Evolutionary conservation across 805 yeast genomes (phyloP), one percentile per base, ranked within the genome.

Genomic region (Metschnikowia colocasiae): DNA sequence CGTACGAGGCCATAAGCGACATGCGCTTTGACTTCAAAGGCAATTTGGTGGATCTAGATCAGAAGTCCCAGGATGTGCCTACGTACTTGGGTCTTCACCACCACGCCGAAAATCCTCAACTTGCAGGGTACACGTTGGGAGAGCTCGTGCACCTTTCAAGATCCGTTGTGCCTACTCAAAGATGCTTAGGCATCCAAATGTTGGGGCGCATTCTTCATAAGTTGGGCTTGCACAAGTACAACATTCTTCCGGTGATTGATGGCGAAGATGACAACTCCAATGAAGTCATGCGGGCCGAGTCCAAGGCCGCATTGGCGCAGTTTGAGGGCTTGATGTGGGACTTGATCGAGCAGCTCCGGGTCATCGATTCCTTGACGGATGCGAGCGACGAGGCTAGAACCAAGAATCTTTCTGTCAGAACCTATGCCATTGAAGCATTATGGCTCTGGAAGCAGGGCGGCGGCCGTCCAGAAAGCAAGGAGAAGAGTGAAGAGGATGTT

Each of bases 21-120:
- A 70, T 92, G 61, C 71, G 99, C 52, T 94, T 94, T 60, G 97
- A 92, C 59, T 90, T 94, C 65, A 73, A 81, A 43, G 99, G 97
- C 9, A 74, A 87, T 55, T 63, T 94, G 50, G 73, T 94, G 3
- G 73, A 80, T 42, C 71, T 81, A 26, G 63, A 68, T 13, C 46
- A 43, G n/a, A 46, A 50, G 13, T 31, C 55, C 8, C 50, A 56
- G 10, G 64, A 64, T 6, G 64, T 79, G 6, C 81, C 85, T 2
- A 74, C 83, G 0, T 69, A 74, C 33, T 61, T 77, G 33, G 99
- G 96, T 0, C 75, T 94, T 22, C 97, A 89, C 59, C 98, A 94
- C 62, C 99, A 94, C 64, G 78, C 97, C 0, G 88, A 85, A 9
- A 82, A 85, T 40, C 97, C 98, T 0, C 82, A 83, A 38, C 72